Percentiles rank a stretch among this genome's conserved stretches.
phyloP scores from a whole-genome alignment of 2,329 filamentous ascomycete genomes.

The Aspergillus hortae region DNA sequence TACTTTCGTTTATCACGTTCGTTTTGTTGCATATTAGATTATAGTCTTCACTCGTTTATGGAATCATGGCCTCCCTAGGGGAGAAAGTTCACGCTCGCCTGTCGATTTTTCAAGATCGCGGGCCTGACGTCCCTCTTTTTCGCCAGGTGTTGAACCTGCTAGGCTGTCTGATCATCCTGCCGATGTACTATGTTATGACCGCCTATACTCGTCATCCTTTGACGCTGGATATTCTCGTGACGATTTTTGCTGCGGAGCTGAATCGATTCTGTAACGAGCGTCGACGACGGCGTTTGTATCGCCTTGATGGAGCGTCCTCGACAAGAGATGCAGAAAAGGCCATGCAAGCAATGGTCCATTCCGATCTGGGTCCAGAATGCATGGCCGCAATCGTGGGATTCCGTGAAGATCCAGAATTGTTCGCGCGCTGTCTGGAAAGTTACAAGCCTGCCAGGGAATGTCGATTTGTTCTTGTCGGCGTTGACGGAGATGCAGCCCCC shows the following conservation, averaged over 20 bases:
- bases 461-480: constrained; percentile 24
- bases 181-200: constrained; percentile 20
- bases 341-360: background rate
- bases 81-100: background rate
- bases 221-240: constrained; percentile 24
- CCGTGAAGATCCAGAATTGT: constrained; percentile 28
- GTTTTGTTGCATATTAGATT: background rate
- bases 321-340: constrained; percentile 16
- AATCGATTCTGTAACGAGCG: constrained; percentile 24
- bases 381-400: constrained; percentile 30
- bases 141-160: constrained; percentile 24
- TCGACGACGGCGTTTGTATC: constrained; percentile 18
- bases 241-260: constrained; percentile 25
- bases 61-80: background rate
- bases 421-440: constrained; percentile 24
- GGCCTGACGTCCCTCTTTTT: constrained; percentile 18
- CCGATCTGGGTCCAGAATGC: constrained; percentile 16
- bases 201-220: constrained; percentile 21
- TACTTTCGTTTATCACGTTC: background rate
- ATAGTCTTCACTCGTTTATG: background rate
- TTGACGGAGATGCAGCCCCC: constrained; percentile 26
- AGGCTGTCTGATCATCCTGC: constrained; percentile 22
- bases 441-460: constrained; percentile 23
- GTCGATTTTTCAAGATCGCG: constrained; percentile 7
- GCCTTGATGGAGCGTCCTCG: constrained; percentile 7